phyloP scores from a whole-genome alignment of 805 yeast species.

The Candida chilensis region DNA sequence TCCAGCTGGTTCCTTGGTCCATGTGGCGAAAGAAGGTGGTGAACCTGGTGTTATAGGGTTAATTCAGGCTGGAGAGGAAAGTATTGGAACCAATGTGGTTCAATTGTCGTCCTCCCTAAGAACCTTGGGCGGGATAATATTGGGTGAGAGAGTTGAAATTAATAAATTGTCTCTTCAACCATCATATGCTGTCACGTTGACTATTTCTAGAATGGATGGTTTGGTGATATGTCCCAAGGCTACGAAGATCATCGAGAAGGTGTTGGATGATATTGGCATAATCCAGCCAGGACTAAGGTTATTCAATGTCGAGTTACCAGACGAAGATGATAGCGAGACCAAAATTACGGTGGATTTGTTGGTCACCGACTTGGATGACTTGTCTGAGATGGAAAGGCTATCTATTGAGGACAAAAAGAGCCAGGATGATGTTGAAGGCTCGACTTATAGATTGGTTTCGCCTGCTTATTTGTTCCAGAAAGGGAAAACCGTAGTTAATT shows the following conservation, averaged over 20 bases:
- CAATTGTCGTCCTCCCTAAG: slow-evolving; percentile 16
- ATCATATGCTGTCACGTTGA: slow-evolving; percentile 23
- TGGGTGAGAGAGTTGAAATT: slow-evolving; percentile 40
- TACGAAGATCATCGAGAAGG: slow-evolving; percentile 25
- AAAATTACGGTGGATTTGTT: slow-evolving; percentile 9
- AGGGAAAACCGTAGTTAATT: slow-evolving; percentile 6
- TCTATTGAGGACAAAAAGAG: slow-evolving; percentile 16
- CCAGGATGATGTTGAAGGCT: slow-evolving; percentile 4
- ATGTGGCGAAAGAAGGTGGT: slow-evolving; percentile 34
- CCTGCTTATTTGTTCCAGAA: slow-evolving; percentile 38
- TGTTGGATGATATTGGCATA: slow-evolving; percentile 47
- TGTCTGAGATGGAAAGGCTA: slow-evolving; percentile 29
- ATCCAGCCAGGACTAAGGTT: slow-evolving; percentile 46
- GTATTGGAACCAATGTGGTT: slow-evolving; percentile 17
- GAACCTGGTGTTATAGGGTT: slow-evolving; percentile 34
- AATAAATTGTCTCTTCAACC: slow-evolving; percentile 41
- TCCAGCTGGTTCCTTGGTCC: slow-evolving; percentile 32
- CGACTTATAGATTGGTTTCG: slow-evolving; percentile 20
- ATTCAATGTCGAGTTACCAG: slow-evolving; percentile 9
- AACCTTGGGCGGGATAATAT: slow-evolving; percentile 26
- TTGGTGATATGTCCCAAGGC: too few species aligned
- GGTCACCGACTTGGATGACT: slow-evolving; percentile 15
- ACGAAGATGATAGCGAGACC: slow-evolving; percentile 6
- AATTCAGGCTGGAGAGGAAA: slow-evolving; percentile 22
- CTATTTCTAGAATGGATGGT: slow-evolving; percentile 16